phyloP scores from a whole-genome alignment of 2,329 filamentous ascomycete genomes.

The Cadophora sp. region DNA sequence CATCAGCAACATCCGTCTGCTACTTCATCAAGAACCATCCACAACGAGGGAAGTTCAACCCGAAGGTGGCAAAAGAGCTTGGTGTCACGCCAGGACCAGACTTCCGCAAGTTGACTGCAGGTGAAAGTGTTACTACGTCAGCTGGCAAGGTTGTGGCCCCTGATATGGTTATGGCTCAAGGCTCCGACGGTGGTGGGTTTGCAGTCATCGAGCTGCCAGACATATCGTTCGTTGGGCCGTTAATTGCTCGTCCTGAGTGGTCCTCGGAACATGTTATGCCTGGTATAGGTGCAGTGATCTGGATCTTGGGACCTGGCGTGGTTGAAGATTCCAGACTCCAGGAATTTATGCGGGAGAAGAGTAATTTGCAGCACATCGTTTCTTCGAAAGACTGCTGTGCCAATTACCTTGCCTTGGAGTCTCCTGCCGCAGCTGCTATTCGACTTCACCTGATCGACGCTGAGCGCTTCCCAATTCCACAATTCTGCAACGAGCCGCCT shows the following conservation, averaged over 20 bases:
- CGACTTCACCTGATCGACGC: conserved; percentile 76
- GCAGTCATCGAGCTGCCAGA: conserved; percentile 83
- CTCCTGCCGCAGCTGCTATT: conserved; percentile 69
- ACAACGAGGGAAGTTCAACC: conserved; percentile 81
- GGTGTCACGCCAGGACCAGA: conserved; percentile 66
- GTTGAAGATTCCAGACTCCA: conserved; percentile 66
- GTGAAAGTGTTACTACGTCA: conserved; percentile 66
- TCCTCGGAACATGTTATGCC: conserved; percentile 67
- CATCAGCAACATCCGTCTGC: conserved; percentile 73
- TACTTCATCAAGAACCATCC: conserved; percentile 84
- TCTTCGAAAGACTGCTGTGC: conserved; percentile 76
- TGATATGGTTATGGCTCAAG: conserved; percentile 81
- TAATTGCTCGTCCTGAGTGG: conserved; percentile 79
- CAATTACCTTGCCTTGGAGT: conserved; percentile 76
- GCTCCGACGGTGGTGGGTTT: conserved; percentile 73
- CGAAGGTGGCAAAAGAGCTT: conserved; percentile 66
- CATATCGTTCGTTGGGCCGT: conserved; percentile 69
- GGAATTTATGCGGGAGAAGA: conserved; percentile 71
- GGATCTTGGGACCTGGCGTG: conserved; percentile 79
- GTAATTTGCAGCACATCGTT: conserved; percentile 74
- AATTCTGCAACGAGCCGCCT: conserved; percentile 57
- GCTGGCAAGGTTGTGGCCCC: conserved; percentile 77
- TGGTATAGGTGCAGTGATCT: conserved; percentile 74
- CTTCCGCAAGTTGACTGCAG: conserved; percentile 66
- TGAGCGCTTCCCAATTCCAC: conserved; percentile 75